Base-by-base conservation (phyloP, 768 basidiomycete species). In the Termitomyces bulborhizus region DNA sequence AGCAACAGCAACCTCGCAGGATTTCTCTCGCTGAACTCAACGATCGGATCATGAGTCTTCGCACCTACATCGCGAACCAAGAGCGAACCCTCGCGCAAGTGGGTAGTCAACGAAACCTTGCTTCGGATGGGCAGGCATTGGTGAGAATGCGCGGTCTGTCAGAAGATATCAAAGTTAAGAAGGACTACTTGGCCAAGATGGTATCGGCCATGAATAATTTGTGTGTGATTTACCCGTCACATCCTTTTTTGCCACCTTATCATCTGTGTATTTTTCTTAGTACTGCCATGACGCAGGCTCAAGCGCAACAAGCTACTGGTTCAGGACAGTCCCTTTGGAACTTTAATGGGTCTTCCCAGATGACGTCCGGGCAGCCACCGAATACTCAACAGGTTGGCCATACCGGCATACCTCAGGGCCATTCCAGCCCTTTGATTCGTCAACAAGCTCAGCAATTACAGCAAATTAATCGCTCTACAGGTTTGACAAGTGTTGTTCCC, bases 171-270 rank as follows among this genome's bases (percentile, higher is more conserved):
- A 61, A 60, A 43, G 47, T 27, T 27, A 71, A 70, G 58, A 78
- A 72, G 67, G 79, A 82, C 0, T 50, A 71, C 49, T 63, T 74
- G 36, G 47, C 47, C 47, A 76, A 72, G 55, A 63, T 82, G 42
- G 49, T 71, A 5, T 51, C 62, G 24, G 65, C 69, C 46, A 61
- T 68, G 18, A 66, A 67, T n/a, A 70, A 71, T 37, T 58, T 74
- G 76, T 78, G 64, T 51, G 75, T 56, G 2, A 29, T 18, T 63
- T 46, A 26, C 39, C 51, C 21, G 21, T 27, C 15, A 55, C 4
- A 3, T 24, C 13, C 5, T 32, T 6, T 46, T 36, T 26, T 6
- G 24, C 36, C 13, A 8, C 16, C 12, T 21, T 41, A 15, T 1
- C 15, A 32, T 57, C 21, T 27, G 16, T 56, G 6, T 43, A n/a